These are phyloP conservation scores for Lichtheimia ornata DNA, from an alignment of 371 early-diverging fungal species.

Conservation along the genomic window DNA sequence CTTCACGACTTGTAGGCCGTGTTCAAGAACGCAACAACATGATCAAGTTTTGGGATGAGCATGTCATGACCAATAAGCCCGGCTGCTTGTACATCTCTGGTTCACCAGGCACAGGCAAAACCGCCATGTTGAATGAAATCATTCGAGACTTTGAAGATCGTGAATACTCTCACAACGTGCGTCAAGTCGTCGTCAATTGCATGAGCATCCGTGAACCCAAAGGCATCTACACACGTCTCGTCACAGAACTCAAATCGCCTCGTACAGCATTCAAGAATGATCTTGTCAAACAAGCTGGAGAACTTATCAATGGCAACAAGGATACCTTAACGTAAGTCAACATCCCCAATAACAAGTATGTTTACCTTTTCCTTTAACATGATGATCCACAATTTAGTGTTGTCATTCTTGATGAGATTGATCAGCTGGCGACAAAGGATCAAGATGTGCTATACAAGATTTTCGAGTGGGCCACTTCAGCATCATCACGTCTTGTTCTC, in stretches of 20 bases:
- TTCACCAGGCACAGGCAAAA: constrained; percentile 95
- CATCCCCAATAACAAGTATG: not conserved
- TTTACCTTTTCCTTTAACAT: no score
- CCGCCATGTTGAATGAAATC: constrained; percentile 77
- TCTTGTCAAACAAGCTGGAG: constrained; percentile 37
- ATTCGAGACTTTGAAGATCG: constrained; percentile 36
- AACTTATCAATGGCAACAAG: constrained; percentile 35
- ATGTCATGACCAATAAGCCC: constrained; percentile 39
- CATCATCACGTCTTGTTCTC: constrained; percentile 69
- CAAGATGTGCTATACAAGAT: constrained; percentile 87
- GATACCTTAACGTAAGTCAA: constrained; percentile 45
- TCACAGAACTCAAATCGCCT: constrained; percentile 49
- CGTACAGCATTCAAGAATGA: constrained; percentile 20
- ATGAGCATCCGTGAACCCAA: constrained; percentile 79
- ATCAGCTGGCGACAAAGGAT: constrained; percentile 78
- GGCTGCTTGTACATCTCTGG: constrained; percentile 90
- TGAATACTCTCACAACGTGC: constrained; percentile 39
- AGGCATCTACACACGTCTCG: constrained; percentile 64
- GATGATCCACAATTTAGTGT: constrained; percentile 41
- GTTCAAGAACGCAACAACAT: constrained; percentile 64
- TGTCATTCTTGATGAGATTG: constrained; percentile 92
- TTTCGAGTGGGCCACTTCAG: constrained; percentile 77
- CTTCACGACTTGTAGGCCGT: constrained; percentile 75
- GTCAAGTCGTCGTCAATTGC: constrained; percentile 78
- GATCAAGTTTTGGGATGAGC: constrained; percentile 52